Conservation (phyloP, 2,329 filamentous ascomycete species). For the Sporothrix curviconia region DNA sequence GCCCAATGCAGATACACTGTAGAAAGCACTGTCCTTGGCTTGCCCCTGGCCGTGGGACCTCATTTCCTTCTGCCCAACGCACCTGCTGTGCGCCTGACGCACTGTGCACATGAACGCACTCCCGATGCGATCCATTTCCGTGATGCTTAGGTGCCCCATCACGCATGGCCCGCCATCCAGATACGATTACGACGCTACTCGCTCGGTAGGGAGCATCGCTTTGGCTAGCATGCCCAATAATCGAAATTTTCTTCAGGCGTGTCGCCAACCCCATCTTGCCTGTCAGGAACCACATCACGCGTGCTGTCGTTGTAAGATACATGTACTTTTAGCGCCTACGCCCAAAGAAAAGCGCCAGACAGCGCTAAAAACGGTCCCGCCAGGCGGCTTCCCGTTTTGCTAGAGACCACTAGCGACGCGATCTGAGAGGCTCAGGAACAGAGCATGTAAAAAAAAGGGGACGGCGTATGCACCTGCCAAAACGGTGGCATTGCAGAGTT, state of each 20-base stretch:
- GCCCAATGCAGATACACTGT: background rate
- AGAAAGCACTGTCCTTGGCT: slow-evolving; percentile 1
- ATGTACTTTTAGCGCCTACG: slow-evolving; percentile 2
- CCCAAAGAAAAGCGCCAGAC: background rate
- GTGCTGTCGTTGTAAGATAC: background rate
- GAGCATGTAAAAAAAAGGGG: background rate
- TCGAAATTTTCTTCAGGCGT: background rate
- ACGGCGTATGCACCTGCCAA: too few species aligned
- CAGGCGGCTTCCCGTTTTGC: slow-evolving; percentile 12
- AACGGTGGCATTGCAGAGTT: too few species aligned
- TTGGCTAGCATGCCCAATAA: too few species aligned
- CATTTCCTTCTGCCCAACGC: slow-evolving; percentile 3
- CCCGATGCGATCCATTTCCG: too few species aligned
- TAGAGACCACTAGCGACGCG: background rate
- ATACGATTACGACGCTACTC: too few species aligned
- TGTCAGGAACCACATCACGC: background rate
- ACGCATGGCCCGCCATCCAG: too few species aligned
- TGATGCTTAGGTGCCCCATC: background rate
- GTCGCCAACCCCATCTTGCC: background rate
- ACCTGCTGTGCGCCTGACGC: background rate
- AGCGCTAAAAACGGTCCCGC: slow-evolving; percentile 8
- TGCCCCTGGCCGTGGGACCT: slow-evolving; percentile 3
- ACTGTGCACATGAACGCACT: background rate
- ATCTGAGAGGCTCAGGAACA: background rate
- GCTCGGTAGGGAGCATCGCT: too few species aligned